Evolutionary conservation across 352 stramenopile species (phyloP), one percentile per base, ranked within the genome.

Genomic region (Pythium rishiriense): DNA sequence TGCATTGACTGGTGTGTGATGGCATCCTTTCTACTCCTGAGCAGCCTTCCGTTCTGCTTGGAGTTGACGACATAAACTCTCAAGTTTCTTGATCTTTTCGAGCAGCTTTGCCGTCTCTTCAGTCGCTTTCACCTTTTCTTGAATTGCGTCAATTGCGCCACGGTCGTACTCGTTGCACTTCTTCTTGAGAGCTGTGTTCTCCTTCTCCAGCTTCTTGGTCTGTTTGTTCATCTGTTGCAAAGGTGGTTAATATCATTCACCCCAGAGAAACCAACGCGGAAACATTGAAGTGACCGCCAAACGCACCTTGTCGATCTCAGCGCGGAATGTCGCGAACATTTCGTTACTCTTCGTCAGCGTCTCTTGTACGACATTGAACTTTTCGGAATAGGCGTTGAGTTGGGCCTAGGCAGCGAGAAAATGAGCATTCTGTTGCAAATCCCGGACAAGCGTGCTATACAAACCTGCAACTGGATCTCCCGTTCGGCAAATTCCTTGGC

Each of bases 201-300:
- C 87, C 57, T 94, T 96, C 68, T 96, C 87, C 3, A 96, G 66
- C 42, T 88, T 88, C 63, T 93, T 93, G n/a, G 81, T 92, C 19
- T 87, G 78, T 70, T 96, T 96, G 33, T 75, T 72, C 85, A 96
- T 92, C 69, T 65, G 24, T 17, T 31, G 17, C 15, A 35, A 42
- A n/a, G n/a, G n/a, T n/a, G n/a, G n/a, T n/a, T n/a, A n/a, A n/a
- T n/a, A n/a, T n/a, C n/a, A n/a, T n/a, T n/a, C n/a, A n/a, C n/a
- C n/a, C n/a, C n/a, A n/a, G n/a, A n/a, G n/a, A n/a, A n/a, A n/a
- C n/a, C n/a, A n/a, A n/a, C n/a, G n/a, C n/a, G n/a, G n/a, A n/a
- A n/a, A n/a, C n/a, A n/a, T n/a, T n/a, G n/a, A n/a, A n/a, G n/a
- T n/a, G n/a, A n/a, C n/a, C n/a, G n/a, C n/a, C n/a, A 15, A 17